Percentiles rank a stretch among this genome's conserved stretches.
Evolutionary conservation across 306 rosid species (phyloP).

Genomic region (Myrica gale): DNA sequence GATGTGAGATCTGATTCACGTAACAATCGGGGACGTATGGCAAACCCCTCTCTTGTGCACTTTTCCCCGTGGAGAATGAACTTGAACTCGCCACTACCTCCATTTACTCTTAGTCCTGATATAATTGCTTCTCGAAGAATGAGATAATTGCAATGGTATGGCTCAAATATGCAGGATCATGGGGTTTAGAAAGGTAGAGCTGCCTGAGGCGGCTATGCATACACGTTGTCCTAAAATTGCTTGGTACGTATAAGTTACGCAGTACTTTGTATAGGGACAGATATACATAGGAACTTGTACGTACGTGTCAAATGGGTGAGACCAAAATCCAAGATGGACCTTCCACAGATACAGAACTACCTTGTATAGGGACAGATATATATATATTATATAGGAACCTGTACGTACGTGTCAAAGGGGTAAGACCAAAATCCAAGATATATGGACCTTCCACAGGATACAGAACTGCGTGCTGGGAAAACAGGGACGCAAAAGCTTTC

Average conservation of each 20-base stretch:
- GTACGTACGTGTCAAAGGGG: no score
- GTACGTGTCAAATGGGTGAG: no score
- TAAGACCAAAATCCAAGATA: no score
- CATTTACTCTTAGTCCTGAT: neutral
- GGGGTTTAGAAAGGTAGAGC: neutral
- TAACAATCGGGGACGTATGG: constrained; percentile 41
- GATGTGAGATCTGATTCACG: constrained; percentile 34
- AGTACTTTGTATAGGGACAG: neutral
- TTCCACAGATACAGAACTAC: neutral
- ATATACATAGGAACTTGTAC: no score
- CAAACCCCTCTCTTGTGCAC: constrained; percentile 42
- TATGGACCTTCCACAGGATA: no score
- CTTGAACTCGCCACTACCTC: constrained; percentile 20
- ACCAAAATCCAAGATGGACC: no score
- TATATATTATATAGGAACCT: no score
- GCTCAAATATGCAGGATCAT: neutral
- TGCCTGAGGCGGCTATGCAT: neutral
- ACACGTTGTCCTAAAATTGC: neutral
- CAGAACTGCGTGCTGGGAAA: no score
- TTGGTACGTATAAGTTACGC: no score
- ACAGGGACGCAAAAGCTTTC: no score
- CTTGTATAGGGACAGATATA: neutral
- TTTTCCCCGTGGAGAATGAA: constrained; percentile 31
- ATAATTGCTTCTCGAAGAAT: neutral
- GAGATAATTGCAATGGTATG: neutral